Conservation (phyloP, 1,139 yeast species). For the Nadsonia commutata region DNA sequence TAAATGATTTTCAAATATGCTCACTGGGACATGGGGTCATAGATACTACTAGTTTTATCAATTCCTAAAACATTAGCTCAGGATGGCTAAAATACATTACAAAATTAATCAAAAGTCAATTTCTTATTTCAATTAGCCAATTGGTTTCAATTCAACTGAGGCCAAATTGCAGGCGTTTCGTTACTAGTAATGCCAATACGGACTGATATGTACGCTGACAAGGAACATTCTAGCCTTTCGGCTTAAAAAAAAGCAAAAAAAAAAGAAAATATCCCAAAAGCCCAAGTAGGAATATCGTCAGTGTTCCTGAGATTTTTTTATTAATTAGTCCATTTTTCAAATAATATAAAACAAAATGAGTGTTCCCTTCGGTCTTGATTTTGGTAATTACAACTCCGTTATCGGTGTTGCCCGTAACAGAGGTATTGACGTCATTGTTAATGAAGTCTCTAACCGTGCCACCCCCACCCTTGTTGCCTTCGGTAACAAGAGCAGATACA, state of each 20-base stretch:
- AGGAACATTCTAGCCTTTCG: neutral
- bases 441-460: conserved; percentile 94
- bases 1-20: too few relatives aligned
- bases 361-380: conserved; percentile 95
- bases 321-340: neutral
- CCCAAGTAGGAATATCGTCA: too few relatives aligned
- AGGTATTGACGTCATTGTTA: conserved; percentile 95
- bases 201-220: neutral
- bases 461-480: conserved; percentile 94
- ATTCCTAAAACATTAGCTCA: too few relatives aligned
- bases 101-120: too few relatives aligned
- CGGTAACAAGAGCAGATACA: conserved; percentile 73
- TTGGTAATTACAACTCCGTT: conserved; percentile 79
- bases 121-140: too few relatives aligned
- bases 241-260: neutral
- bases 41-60: too few relatives aligned
- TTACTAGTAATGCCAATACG: too few relatives aligned
- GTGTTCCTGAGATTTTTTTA: too few relatives aligned
- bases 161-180: too few relatives aligned
- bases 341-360: conserved; percentile 40
- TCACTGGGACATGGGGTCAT: too few relatives aligned
- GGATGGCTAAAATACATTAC: too few relatives aligned
- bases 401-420: conserved; percentile 97
- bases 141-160: too few relatives aligned
- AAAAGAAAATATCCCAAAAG: neutral